Evolutionary conservation across 192 early-diverging fungal species (phyloP).

Genomic region (Mortierella hygrophila): DNA sequence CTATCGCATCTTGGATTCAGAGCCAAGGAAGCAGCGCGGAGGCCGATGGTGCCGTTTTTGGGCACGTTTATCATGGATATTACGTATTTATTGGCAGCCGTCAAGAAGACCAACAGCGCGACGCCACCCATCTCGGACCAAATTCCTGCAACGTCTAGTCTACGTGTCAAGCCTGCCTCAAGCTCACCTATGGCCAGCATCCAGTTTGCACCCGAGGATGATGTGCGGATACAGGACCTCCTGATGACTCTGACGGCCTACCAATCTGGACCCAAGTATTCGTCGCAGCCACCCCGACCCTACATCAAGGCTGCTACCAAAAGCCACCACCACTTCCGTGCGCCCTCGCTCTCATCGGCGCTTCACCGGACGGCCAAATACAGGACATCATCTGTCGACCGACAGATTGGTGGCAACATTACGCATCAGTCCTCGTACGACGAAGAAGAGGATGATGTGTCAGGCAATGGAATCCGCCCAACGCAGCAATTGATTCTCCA

Average conservation of each 20-base stretch:
- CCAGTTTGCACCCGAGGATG: conserved; percentile 57
- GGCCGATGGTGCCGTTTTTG: conserved; percentile 79
- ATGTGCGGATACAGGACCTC: conserved; percentile 71
- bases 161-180: conserved; percentile 23
- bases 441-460: conserved; percentile 64
- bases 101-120: conserved; percentile 60
- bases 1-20: conserved; percentile 40
- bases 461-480: conserved; percentile 58
- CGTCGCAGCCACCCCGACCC: conserved; percentile 58
- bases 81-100: conserved; percentile 77
- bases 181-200: conserved; percentile 22
- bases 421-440: conserved; percentile 60
- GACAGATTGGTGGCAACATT: conserved; percentile 55
- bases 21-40: conserved; percentile 49
- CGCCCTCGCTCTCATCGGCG: conserved; percentile 62
- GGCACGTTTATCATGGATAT: conserved; percentile 83
- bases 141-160: conserved; percentile 36
- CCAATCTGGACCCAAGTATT: conserved; percentile 70
- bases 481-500: conserved; percentile 75
- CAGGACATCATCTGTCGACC: conserved; percentile 36
- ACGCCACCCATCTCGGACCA: conserved; percentile 42
- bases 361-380: conserved; percentile 59
- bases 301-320: conserved; percentile 66
- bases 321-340: conserved; percentile 64
- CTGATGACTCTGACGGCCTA: conserved; percentile 68